A percentile compares a stretch with the other conserved stretches of the same genome.
Evolutionary conservation across 352 stramenopile genomes (phyloP).

Genomic region (Elongisporangium senticosum): DNA sequence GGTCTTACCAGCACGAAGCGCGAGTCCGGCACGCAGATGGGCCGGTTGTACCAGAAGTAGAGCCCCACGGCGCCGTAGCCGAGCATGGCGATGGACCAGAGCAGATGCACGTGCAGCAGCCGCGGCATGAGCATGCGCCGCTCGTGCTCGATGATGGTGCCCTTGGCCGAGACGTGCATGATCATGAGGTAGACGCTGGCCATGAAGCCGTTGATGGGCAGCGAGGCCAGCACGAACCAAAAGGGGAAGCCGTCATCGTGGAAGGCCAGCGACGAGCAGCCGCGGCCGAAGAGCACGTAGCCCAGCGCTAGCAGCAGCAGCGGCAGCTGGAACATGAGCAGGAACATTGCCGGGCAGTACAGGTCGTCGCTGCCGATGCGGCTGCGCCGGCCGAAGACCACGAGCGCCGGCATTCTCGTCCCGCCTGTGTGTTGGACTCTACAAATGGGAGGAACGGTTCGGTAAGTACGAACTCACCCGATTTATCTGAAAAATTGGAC

Average conservation of each 20-base stretch:
- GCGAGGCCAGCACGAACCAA: conserved; percentile 68
- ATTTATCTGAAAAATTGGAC: not conserved
- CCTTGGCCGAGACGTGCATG: conserved; percentile 76
- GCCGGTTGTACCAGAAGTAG: conserved; percentile 59
- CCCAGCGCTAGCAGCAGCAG: conserved; percentile 53
- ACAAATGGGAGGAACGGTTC: not conserved
- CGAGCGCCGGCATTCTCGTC: conserved; percentile 68
- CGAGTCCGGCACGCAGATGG: conserved; percentile 68
- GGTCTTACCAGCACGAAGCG: conserved; percentile 66
- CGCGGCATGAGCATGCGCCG: conserved; percentile 82
- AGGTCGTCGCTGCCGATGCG: conserved; percentile 83
- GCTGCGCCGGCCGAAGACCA: conserved; percentile 76
- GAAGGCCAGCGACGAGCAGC: conserved; percentile 61
- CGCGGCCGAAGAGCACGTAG: conserved; percentile 58
- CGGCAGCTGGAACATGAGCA: conserved; percentile 74
- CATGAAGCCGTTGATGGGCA: conserved; percentile 74
- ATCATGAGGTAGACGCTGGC: conserved; percentile 84
- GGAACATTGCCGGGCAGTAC: conserved; percentile 74
- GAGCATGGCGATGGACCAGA: conserved; percentile 71
- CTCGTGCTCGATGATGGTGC: conserved; percentile 84
- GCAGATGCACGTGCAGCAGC: conserved; percentile 68
- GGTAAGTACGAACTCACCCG: not conserved
- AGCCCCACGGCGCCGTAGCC: conserved; percentile 52
- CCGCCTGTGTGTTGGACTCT: not conserved
- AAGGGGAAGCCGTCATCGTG: conserved; percentile 58